Evolutionary conservation across 1,284 basidiomycete species (phyloP).

Genomic region (Rhodotorula sp.): DNA sequence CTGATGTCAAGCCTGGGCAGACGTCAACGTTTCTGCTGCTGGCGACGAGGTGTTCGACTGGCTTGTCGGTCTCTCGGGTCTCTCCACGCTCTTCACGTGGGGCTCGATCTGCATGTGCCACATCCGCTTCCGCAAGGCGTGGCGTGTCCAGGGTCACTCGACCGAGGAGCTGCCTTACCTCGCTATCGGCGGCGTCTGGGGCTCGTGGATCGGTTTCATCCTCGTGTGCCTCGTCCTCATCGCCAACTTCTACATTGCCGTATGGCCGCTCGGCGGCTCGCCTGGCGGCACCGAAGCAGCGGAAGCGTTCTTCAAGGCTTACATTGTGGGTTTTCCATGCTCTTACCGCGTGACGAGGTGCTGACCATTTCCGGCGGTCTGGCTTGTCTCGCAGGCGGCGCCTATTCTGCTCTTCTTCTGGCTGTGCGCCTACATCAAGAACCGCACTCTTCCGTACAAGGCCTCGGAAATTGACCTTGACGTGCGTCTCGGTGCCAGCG

Average conservation of each 20-base stretch:
- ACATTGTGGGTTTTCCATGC: slow-evolving; percentile 45
- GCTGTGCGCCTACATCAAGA: slow-evolving; percentile 49
- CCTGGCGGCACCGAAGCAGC: slow-evolving; percentile 42
- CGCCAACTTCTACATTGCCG: slow-evolving; percentile 50
- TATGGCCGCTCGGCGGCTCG: slow-evolving; percentile 48
- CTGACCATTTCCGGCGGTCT: too few relatives aligned
- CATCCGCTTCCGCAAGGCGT: slow-evolving; percentile 55
- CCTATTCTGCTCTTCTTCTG: slow-evolving; percentile 50
- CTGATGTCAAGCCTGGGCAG: too few relatives aligned
- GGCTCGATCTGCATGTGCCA: slow-evolving; percentile 40
- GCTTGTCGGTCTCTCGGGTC: slow-evolving; percentile 52
- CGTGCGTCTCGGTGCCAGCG: slow-evolving; percentile 11
- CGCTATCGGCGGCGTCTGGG: slow-evolving; percentile 55
- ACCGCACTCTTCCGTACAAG: slow-evolving; percentile 48
- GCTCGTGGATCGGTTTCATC: slow-evolving; percentile 53
- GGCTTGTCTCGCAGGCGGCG: slow-evolving; percentile 12
- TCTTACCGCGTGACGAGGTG: slow-evolving; percentile 38
- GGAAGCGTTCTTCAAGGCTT: slow-evolving; percentile 55
- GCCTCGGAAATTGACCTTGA: slow-evolving; percentile 54
- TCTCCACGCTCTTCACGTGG: slow-evolving; percentile 58
- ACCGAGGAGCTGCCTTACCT: slow-evolving; percentile 56
- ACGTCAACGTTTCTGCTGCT: slow-evolving; percentile 43
- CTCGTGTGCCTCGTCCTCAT: slow-evolving; percentile 47
- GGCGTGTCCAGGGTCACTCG: slow-evolving; percentile 55
- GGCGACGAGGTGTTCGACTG: slow-evolving; percentile 49